Conservation (phyloP, 2,329 filamentous ascomycete genomes). For the Verticillium nubilum region DNA sequence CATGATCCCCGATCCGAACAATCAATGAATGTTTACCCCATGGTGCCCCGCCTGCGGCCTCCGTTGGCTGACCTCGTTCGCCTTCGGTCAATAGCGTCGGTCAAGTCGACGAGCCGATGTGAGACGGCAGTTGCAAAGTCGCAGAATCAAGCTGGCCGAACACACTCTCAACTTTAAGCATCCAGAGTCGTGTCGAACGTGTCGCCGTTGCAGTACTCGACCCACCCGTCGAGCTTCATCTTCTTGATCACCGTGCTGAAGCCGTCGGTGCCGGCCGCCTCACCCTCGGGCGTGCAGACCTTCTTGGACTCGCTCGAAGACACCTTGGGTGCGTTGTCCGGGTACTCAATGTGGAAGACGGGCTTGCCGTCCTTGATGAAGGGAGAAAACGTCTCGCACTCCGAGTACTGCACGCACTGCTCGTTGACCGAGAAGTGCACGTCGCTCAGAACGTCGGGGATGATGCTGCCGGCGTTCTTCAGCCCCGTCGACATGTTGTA, state of each 20-base stretch:
- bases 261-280: slow-evolving; percentile 33
- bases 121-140: too few relatives aligned
- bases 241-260: slow-evolving; percentile 65
- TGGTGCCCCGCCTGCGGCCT: background rate
- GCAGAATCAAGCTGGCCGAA: too few relatives aligned
- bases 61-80: background rate
- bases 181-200: slow-evolving; percentile 17
- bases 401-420: slow-evolving; percentile 56
- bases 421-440: slow-evolving; percentile 67
- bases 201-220: slow-evolving; percentile 45
- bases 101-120: too few relatives aligned
- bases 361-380: slow-evolving; percentile 59
- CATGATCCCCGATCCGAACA: background rate
- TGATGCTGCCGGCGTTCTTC: slow-evolving; percentile 62
- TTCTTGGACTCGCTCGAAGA: slow-evolving; percentile 22
- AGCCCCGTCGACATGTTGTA: slow-evolving; percentile 58
- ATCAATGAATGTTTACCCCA: background rate
- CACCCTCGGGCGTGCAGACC: slow-evolving; percentile 35
- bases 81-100: background rate
- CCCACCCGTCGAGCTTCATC: slow-evolving; percentile 58
- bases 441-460: slow-evolving; percentile 36
- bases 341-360: slow-evolving; percentile 71
- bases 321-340: slow-evolving; percentile 38
- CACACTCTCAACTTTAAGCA: too few relatives aligned
- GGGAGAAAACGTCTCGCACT: slow-evolving; percentile 52